Evolutionary conservation across 2,329 filamentous ascomycete genomes (phyloP), one percentile per base, ranked within the genome.

Genomic region (Fusarium penzigii): DNA sequence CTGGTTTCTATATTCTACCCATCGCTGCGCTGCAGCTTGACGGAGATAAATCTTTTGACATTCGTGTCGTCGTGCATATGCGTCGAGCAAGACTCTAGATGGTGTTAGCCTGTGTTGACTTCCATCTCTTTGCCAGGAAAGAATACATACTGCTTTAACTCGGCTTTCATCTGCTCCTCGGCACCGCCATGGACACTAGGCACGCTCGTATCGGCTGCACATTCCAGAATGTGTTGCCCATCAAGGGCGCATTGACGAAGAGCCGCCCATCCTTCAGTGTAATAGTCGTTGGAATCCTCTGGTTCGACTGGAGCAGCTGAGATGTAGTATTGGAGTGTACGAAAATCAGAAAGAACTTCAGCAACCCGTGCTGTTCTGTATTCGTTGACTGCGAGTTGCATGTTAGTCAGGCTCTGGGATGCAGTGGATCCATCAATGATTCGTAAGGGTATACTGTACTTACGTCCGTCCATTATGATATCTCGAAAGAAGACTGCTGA

Each of bases 161-260:
- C 83, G 16, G 83, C 83, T 66, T 84, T 86, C 29, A 68, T 69
- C 67, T 87, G 84, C 67, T 87, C 84, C 17, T 79, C 76, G 49
- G 79, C 76, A 11, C 81, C 81, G 48, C 82, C 83, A 43, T 67
- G 68, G 43, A 78, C 69, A 42, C 73, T 70, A 5, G 83, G 82
- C 12, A 86, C 83, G 47, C 74, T 76, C 14, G 82, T 83, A 67
- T 87, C 84, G 39, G 83, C 83, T 17, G 81, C 83, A 62, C 81
- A 83, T 64, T 86, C 83, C 55, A 87, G 76, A 58, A 87, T 86
- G 69, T 85, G 77, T 64, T 85, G 83, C 7, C 84, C 84, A 61
- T 87, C 84, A 40, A 84, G 65, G 46, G 78, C 74, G 70, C 83
- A 86, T 70, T 87, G 84, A 40, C 84, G 79, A 46, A 87, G 71